These are phyloP conservation scores for Limnanthes douglasii DNA, from an alignment of 345 rosid genomes.

Conservation along the genomic window DNA sequence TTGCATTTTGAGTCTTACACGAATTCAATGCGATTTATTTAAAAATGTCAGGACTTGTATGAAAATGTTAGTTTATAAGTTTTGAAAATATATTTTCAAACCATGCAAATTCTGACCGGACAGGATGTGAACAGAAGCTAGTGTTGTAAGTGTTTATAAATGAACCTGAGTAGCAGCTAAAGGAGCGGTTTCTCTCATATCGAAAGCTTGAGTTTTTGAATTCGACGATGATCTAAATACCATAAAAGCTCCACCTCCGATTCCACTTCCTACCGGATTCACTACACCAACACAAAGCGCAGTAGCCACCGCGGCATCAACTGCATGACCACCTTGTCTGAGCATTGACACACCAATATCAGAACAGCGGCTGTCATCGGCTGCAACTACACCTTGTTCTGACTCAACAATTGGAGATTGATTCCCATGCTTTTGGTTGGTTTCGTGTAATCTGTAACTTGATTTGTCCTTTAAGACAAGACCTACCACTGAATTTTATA, in stretches of 20 bases:
- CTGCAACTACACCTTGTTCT: conserved; percentile 77
- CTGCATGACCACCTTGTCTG: conserved; percentile 76
- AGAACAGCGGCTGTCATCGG: conserved; percentile 83
- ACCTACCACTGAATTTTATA: too few species aligned
- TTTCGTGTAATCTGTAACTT: conserved; percentile 13
- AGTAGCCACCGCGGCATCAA: conserved; percentile 85
- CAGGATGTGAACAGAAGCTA: too few species aligned
- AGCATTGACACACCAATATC: conserved; percentile 68
- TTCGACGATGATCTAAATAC: conserved; percentile 41
- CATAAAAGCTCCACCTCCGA: conserved; percentile 95
- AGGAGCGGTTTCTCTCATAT: conserved; percentile 96
- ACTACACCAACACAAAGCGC: conserved; percentile 83
- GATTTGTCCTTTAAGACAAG: conserved; percentile 19
- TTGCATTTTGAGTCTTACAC: too few species aligned
- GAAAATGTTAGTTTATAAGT: too few species aligned
- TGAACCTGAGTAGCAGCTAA: conserved; percentile 63
- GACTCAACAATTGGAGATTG: conserved; percentile 33
- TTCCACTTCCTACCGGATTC: conserved; percentile 75
- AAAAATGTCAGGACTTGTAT: too few species aligned
- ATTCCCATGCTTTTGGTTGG: conserved; percentile 8
- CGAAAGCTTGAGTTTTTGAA: conserved; percentile 45
- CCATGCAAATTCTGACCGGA: too few species aligned
- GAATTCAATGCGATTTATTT: too few species aligned
- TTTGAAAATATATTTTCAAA: too few species aligned
- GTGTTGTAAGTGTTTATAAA: conserved; percentile 1